phyloP scores from a whole-genome alignment of 306 rosid species.

The Pueraria montana region DNA sequence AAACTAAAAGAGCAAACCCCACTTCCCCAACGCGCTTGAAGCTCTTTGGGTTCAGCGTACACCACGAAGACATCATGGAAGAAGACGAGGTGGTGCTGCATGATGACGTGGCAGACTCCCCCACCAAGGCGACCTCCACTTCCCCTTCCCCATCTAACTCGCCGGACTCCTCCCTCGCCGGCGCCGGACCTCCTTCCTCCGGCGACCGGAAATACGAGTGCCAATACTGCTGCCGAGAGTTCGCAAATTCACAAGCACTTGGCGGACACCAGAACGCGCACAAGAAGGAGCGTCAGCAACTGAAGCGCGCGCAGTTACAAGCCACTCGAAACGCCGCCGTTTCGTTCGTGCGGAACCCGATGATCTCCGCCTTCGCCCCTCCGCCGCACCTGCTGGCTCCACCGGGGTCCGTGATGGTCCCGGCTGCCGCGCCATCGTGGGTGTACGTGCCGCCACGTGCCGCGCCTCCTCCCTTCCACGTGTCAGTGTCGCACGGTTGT shows the following conservation, averaged over 20 bases:
- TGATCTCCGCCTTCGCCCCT: slow-evolving; percentile 89
- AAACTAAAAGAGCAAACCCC: slow-evolving; percentile 54
- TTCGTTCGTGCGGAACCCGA: slow-evolving; percentile 83
- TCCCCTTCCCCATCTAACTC: slow-evolving; percentile 66
- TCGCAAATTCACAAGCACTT: slow-evolving; percentile 96
- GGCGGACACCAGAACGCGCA: slow-evolving; percentile 99
- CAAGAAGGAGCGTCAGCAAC: slow-evolving; percentile 95
- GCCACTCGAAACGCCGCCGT: slow-evolving; percentile 88
- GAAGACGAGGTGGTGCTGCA: slow-evolving; percentile 13
- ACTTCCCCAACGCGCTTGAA: slow-evolving; percentile 70
- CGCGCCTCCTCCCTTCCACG: slow-evolving; percentile 83
- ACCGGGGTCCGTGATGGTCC: slow-evolving; percentile 65
- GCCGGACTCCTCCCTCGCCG: slow-evolving; percentile 63
- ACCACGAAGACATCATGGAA: slow-evolving; percentile 60
- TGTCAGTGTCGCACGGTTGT: slow-evolving; percentile 91
- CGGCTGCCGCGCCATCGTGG: slow-evolving; percentile 67
- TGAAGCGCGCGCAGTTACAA: slow-evolving; percentile 89
- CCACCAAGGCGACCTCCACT: slow-evolving; percentile 54
- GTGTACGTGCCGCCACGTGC: slow-evolving; percentile 76
- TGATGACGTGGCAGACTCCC: slow-evolving; percentile 63
- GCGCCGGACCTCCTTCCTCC: slow-evolving; percentile 57
- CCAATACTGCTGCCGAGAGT: slow-evolving; percentile 92
- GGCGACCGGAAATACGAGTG: slow-evolving; percentile 94
- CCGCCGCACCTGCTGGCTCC: slow-evolving; percentile 86
- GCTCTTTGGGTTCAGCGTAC: slow-evolving; percentile 87